A percentile compares a stretch with the other conserved stretches of the same genome.
These are phyloP conservation scores for Fusarium udum DNA, from an alignment of 2,329 filamentous ascomycete species.

Conservation along the genomic window DNA sequence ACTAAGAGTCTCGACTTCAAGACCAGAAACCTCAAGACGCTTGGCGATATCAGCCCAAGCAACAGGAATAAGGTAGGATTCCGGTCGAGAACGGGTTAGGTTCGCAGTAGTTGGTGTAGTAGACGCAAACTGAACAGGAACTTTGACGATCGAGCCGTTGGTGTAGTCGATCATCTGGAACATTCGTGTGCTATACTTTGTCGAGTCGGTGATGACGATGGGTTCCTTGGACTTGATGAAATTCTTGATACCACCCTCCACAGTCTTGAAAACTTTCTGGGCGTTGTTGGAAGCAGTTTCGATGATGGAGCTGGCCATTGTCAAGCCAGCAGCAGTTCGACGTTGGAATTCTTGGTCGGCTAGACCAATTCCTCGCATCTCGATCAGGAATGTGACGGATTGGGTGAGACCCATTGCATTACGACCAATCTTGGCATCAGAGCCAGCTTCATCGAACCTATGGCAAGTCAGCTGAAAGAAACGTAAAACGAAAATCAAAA, in stretches of 20 bases:
- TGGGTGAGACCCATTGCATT: constrained; percentile 45
- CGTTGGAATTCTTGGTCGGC: constrained; percentile 47
- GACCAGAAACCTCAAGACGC: constrained; percentile 38
- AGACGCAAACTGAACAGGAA: constrained; percentile 44
- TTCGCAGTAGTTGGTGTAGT: constrained; percentile 42
- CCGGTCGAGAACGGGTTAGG: constrained; percentile 44
- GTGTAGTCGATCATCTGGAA: constrained; percentile 43
- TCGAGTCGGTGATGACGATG: constrained; percentile 44
- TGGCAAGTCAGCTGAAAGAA: not conserved
- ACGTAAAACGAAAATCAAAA: accelerated
- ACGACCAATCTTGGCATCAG: constrained; percentile 46
- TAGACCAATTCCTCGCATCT: constrained; percentile 46
- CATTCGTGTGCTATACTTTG: constrained; percentile 24
- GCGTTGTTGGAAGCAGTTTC: constrained; percentile 46
- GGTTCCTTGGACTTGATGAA: constrained; percentile 44
- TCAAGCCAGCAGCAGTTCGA: constrained; percentile 42
- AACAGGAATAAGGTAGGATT: constrained; percentile 45
- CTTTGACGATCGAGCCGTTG: constrained; percentile 42
- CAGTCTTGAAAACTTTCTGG: constrained; percentile 37
- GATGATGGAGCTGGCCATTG: constrained; percentile 42
- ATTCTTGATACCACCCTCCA: constrained; percentile 39
- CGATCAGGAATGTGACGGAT: constrained; percentile 44
- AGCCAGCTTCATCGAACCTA: constrained; percentile 42
- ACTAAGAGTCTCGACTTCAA: constrained; percentile 39
- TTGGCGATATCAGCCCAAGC: constrained; percentile 45